Percentiles rank a stretch among this genome's conserved stretches.
These are phyloP conservation scores for Aspergillus awamori DNA, from an alignment of 2,329 filamentous ascomycete species.

Conservation along the genomic window DNA sequence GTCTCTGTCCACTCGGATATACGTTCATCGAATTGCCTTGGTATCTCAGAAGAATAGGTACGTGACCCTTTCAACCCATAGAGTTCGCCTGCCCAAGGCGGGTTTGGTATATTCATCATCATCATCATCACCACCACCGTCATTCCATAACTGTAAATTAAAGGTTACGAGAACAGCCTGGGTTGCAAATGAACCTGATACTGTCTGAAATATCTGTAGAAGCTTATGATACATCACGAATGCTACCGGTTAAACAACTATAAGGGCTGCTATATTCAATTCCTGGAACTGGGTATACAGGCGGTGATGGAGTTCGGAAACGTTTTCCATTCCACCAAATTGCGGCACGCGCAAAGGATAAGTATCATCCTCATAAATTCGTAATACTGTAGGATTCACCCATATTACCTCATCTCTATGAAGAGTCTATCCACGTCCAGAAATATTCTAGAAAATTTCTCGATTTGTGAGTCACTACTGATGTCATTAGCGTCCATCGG, in stretches of 20 bases:
- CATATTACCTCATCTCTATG: background rate
- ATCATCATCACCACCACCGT: too few relatives aligned
- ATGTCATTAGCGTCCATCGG: background rate
- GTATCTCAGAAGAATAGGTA: too few relatives aligned
- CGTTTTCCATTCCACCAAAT: background rate
- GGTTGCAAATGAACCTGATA: too few relatives aligned
- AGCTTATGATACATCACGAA: too few relatives aligned
- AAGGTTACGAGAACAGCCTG: too few relatives aligned
- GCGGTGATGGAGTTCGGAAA: background rate
- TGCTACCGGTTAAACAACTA: too few relatives aligned
- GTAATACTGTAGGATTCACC: background rate
- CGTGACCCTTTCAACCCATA: accelerated
- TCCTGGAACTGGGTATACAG: background rate
- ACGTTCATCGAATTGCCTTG: too few relatives aligned
- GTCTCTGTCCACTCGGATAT: accelerated
- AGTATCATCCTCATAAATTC: background rate
- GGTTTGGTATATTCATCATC: too few relatives aligned
- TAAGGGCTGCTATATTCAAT: too few relatives aligned
- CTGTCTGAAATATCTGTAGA: too few relatives aligned
- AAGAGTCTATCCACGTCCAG: background rate
- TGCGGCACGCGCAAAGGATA: background rate
- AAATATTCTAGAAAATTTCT: background rate
- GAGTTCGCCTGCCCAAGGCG: too few relatives aligned
- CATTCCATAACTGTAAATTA: too few relatives aligned
- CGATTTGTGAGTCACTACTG: background rate